Base-by-base conservation (phyloP, 768 basidiomycete species). In the Galerina marginata region DNA sequence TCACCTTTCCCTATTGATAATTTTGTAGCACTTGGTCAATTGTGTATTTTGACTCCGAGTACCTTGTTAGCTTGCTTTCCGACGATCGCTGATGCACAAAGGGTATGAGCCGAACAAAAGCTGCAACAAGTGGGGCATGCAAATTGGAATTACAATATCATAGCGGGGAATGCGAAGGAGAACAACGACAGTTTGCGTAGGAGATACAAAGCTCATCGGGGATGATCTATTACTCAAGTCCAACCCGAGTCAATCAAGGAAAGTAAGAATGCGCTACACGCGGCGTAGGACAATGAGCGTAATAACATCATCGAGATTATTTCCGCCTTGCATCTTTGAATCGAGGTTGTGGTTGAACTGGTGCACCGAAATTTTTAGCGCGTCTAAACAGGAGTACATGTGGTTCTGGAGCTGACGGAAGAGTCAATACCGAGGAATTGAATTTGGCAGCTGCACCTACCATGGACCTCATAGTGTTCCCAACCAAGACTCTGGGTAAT, bases 381-480 rank as follows among this genome's bases (percentile, higher is more conserved):
- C 96, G 89, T 68, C 96, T 88, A 77, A 98, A 98, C 57, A 97
- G 89, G 23, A 98, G 83, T 60, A 97, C 94, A 72, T 96, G 95
- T 9, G 95, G 94, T 74, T 94, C 94, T 7, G 95, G 95, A 43
- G 92, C 93, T 95, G 65, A 37, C 56, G 50, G 46, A 36, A 25
- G 44, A 16, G n/a, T 62, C 14, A 56, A 45, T 25, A 45, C 54
- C 26, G 16, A 36, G 9, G 11, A 15, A 20, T 49, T 54, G 33
- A 54, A 14, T 48, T n/a, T 12, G 61, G 40, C 11, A 56, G 51
- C 50, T n/a, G 39, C 20, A 63, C 82, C 63, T 63, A 90, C 95
- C 92, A 69, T 98, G 96, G n/a, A 96, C 92, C 79, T 96, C 95
- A 69, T 96, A 98, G 68, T 97, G 95, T 70, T 93, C 92, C 95